These are phyloP conservation scores for Talaromyces liani DNA, from an alignment of 495 filamentous ascomycete species.

Conservation along the genomic window DNA sequence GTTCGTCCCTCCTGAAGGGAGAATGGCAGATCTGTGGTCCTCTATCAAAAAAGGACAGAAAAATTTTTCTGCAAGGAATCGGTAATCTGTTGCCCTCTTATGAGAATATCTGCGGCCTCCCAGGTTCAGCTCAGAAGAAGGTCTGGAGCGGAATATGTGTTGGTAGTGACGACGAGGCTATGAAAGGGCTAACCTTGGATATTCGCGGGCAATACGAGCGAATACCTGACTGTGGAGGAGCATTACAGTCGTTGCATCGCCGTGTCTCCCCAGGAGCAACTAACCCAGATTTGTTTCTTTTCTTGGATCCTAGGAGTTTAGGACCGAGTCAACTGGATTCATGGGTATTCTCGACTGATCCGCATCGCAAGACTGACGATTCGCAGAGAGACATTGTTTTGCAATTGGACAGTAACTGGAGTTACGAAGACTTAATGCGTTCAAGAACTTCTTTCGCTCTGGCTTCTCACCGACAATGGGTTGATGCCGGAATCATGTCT, in stretches of 20 bases:
- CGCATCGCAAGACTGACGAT: constrained; percentile 43
- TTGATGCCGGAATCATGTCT: neutral
- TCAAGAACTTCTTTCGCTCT: neutral
- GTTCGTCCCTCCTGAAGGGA: constrained; percentile 28
- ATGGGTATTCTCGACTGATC: constrained; percentile 58
- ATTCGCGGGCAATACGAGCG: constrained; percentile 50
- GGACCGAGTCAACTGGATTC: constrained; percentile 41
- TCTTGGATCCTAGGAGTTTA: constrained; percentile 51
- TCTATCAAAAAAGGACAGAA: constrained; percentile 9
- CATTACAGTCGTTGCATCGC: constrained; percentile 51
- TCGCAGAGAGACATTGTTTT: constrained; percentile 44
- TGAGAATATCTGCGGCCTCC: constrained; percentile 30
- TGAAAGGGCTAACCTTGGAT: constrained; percentile 27
- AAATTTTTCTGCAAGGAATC: constrained; percentile 13
- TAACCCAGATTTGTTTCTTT: constrained; percentile 47
- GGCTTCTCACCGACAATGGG: constrained; percentile 1
- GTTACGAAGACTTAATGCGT: neutral
- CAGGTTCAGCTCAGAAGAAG: constrained; percentile 22
- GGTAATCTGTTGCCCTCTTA: constrained; percentile 19
- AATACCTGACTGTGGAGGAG: constrained; percentile 59
- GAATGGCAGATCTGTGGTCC: constrained; percentile 48
- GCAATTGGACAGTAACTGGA: constrained; percentile 26
- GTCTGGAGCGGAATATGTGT: constrained; percentile 35
- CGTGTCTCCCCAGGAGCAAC: constrained; percentile 10
- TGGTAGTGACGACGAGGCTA: constrained; percentile 18